Evolutionary conservation across 2,329 filamentous ascomycete species (phyloP).

Genomic region (Rutstroemia sp.): DNA sequence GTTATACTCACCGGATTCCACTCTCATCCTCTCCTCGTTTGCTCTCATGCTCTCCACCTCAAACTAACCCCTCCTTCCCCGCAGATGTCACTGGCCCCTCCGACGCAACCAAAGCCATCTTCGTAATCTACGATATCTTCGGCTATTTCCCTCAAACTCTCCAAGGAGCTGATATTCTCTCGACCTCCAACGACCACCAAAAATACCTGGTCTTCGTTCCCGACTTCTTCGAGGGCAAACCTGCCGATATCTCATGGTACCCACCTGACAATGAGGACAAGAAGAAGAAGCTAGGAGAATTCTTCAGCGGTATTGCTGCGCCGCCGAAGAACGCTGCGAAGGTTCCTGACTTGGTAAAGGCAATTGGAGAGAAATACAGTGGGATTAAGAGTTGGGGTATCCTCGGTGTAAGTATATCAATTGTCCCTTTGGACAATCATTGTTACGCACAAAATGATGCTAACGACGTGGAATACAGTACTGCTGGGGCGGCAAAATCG

Average conservation of each 20-base stretch:
- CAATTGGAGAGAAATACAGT: slow-evolving; percentile 44
- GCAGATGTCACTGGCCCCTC: slow-evolving; percentile 39
- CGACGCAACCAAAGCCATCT: slow-evolving; percentile 47
- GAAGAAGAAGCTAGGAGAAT: slow-evolving; percentile 47
- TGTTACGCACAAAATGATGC: neutral
- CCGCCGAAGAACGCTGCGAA: slow-evolving; percentile 35
- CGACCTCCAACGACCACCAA: slow-evolving; percentile 42
- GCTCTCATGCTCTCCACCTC: neutral
- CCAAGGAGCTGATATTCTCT: slow-evolving; percentile 62
- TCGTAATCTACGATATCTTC: slow-evolving; percentile 58
- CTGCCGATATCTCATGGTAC: slow-evolving; percentile 39
- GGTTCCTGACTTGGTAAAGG: slow-evolving; percentile 42
- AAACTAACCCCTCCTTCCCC: neutral
- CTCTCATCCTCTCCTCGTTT: neutral
- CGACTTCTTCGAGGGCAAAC: slow-evolving; percentile 73
- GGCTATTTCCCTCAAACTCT: slow-evolving; percentile 64
- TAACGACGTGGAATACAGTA: slow-evolving; percentile 14
- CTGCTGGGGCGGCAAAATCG: slow-evolving; percentile 30
- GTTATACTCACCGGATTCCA: neutral
- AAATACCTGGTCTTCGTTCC: slow-evolving; percentile 86
- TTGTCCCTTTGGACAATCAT: neutral
- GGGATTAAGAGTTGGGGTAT: slow-evolving; percentile 40
- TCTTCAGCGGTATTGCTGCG: slow-evolving; percentile 38
- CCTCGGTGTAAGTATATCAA: slow-evolving; percentile 18
- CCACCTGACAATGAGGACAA: slow-evolving; percentile 58